These are phyloP conservation scores for Neoboletus magnificus DNA, from an alignment of 768 basidiomycete genomes.

Conservation along the genomic window DNA sequence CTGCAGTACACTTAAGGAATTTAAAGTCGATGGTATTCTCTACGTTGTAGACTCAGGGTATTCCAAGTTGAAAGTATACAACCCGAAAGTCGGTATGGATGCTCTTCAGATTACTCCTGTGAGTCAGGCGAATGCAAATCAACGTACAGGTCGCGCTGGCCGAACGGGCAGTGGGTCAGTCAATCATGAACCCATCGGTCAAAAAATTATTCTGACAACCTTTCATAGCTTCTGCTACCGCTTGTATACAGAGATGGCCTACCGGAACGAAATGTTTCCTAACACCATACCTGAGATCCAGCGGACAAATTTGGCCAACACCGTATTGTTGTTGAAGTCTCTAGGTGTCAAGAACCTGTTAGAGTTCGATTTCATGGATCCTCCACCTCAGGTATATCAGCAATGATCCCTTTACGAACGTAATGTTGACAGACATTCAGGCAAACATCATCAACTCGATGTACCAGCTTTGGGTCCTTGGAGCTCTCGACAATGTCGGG, in stretches of 20 bases:
- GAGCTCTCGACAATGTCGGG: conserved; percentile 96
- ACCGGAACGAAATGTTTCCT: conserved; percentile 89
- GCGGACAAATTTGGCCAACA: conserved; percentile 95
- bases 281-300: conserved; percentile 99
- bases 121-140: conserved; percentile 97
- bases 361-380: conserved; percentile 99
- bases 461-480: conserved; percentile 99
- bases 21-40: conserved; percentile 89
- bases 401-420: background rate
- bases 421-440: conserved; percentile 35
- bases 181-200: background rate
- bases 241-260: conserved; percentile 96
- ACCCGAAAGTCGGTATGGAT: conserved; percentile 99
- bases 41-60: conserved; percentile 97
- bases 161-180: conserved; percentile 92
- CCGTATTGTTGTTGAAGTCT: conserved; percentile 90
- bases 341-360: conserved; percentile 95
- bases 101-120: conserved; percentile 98
- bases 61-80: conserved; percentile 98
- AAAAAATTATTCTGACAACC: conserved; percentile 1
- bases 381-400: conserved; percentile 85
- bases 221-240: conserved; percentile 84
- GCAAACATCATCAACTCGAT: conserved; percentile 98
- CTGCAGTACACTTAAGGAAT: conserved; percentile 2
- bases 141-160: conserved; percentile 93